Base-by-base conservation (phyloP, 441 rosid genomes). In the Theobroma grandiflorum region DNA sequence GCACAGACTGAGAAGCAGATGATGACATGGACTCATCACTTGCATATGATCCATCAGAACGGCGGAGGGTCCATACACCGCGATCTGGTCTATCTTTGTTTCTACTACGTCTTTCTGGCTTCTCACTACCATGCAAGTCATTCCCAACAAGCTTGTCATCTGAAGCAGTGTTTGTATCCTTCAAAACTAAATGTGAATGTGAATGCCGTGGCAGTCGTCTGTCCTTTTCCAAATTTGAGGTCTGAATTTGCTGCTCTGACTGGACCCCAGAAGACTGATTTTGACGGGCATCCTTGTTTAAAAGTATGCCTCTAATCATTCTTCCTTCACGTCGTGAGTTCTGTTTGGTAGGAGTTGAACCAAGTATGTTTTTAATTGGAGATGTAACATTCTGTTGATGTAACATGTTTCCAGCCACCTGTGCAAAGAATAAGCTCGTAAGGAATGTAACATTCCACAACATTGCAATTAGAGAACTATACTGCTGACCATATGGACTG, bases 41-140 rank as follows among this genome's bases (percentile, higher is more conserved):
- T 49, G 86, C 89, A 88, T 78, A 87, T 22, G 90, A 85, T 74
- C 92, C 94, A 81, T 91, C 91, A 35, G 88, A 88, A 82, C 89
- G 90, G 40, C 86, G 89, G 81, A 92, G 89, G 49, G 95, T 85
- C 97, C 95, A 90, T 16, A 87, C 91, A 78, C 88, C 86, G 63
- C 94, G 91, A 78, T 93, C 95, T 68, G 93, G 90, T 65, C 90
- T 87, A 78, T 93, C 97, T 86, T 86, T 91, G 75, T 89, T 90
- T 87, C 90, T 87, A 62, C 84, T 74, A 62, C 93, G 91, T 77
- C 86, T 89, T 85, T 90, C 93, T 31, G 75, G 88, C 85, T 89
- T 92, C 78, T 90, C 92, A 49, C 79, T 79, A 14, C 85, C 84
- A 80, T 84, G 91, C 53, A 77, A 61, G 31, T 86, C 94, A 82